These are phyloP conservation scores for Wallacemonas rigidus DNA, from an alignment of 208 protist genomes.

Conservation along the genomic window DNA sequence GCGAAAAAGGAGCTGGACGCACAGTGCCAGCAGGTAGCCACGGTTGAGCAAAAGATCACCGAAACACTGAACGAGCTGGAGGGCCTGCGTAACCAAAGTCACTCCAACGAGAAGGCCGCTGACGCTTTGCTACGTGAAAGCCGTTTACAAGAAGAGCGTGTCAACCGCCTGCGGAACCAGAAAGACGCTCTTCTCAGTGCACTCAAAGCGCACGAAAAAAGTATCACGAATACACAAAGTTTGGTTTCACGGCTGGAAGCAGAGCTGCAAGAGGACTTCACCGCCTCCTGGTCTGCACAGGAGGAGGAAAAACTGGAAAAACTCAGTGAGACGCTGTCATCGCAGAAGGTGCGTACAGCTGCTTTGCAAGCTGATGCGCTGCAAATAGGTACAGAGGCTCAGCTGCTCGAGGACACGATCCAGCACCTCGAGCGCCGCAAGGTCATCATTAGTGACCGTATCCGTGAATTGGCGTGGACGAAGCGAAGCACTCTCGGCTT, in stretches of 20 bases:
- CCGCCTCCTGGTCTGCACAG: slow-evolving; percentile 46
- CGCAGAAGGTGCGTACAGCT: slow-evolving; percentile 32
- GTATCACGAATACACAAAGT: slow-evolving; percentile 34
- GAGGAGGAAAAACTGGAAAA: slow-evolving; percentile 77
- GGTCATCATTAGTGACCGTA: slow-evolving; percentile 55
- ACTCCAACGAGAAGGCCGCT: slow-evolving; percentile 44
- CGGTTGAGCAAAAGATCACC: slow-evolving; percentile 77
- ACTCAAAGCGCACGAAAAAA: slow-evolving; percentile 48
- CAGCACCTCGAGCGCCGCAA: slow-evolving; percentile 56
- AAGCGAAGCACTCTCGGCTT: slow-evolving; percentile 26
- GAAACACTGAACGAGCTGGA: slow-evolving; percentile 80
- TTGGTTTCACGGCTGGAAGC: slow-evolving; percentile 37
- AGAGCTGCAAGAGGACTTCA: slow-evolving; percentile 69
- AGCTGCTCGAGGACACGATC: slow-evolving; percentile 73
- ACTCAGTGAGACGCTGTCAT: slow-evolving; percentile 47
- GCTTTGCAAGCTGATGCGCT: slow-evolving; percentile 47
- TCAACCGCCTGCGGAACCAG: slow-evolving; percentile 38
- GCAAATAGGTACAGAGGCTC: slow-evolving; percentile 64
- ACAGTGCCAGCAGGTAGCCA: slow-evolving; percentile 70
- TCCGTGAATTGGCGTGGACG: slow-evolving; percentile 65
- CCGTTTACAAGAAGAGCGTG: slow-evolving; percentile 35
- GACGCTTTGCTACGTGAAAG: slow-evolving; percentile 47
- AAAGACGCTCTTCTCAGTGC: slow-evolving; percentile 51
- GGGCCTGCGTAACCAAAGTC: slow-evolving; percentile 52
- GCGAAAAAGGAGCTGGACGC: slow-evolving; percentile 44